Conservation (phyloP, 345 rosid species). For the Eucalyptus regnans region DNA sequence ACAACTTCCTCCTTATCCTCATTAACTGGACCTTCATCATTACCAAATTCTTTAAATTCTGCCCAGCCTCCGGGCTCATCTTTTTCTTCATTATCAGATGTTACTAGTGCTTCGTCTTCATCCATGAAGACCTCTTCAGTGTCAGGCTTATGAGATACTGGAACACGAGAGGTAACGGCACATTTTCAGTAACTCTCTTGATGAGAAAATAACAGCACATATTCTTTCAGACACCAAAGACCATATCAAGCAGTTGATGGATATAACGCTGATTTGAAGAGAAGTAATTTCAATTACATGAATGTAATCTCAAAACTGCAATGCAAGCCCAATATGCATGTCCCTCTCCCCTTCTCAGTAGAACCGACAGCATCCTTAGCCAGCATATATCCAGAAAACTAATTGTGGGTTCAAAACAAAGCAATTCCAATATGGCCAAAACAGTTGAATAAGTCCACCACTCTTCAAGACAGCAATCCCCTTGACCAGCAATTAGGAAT, state of each 20-base stretch:
- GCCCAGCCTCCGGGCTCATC: constrained; percentile 52
- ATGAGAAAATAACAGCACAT: not conserved
- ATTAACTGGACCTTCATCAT: constrained; percentile 27
- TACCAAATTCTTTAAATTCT: constrained; percentile 37
- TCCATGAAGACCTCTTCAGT: constrained; percentile 85
- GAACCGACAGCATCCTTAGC: not conserved
- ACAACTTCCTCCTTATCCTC: constrained; percentile 48
- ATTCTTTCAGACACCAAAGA: not conserved
- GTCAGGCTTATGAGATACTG: constrained; percentile 54
- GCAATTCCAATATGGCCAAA: not conserved
- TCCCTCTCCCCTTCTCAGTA: not conserved
- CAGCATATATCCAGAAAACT: not conserved
- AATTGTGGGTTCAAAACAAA: not conserved
- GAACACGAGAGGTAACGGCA: not conserved
- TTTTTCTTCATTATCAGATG: constrained; percentile 36
- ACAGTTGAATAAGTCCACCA: not conserved
- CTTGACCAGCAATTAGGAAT: not conserved
- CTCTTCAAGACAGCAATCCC: not conserved
- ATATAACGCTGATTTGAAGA: not conserved
- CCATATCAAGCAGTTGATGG: not conserved
- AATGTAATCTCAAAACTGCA: not conserved
- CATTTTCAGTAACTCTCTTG: not conserved
- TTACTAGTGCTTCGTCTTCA: constrained; percentile 60
- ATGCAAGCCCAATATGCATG: not conserved
- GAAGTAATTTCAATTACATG: not conserved